Conservation (phyloP, 225 moss, liverwort and hornwort species). For the Physcomitrium patens region DNA sequence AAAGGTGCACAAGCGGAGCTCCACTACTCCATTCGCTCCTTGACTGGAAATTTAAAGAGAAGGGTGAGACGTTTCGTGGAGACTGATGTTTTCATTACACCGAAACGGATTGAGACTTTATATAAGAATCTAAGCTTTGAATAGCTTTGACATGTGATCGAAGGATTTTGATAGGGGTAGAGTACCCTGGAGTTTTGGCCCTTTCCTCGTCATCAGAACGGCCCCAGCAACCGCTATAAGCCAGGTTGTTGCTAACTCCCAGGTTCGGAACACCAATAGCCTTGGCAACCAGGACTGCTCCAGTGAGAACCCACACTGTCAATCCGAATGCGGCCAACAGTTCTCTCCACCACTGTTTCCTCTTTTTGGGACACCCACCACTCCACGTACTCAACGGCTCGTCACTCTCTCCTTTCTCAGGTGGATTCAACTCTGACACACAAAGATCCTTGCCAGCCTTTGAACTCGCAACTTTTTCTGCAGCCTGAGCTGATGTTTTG, state of each 20-base stretch:
- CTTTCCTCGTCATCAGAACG: slow-evolving; percentile 49
- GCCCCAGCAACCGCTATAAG: slow-evolving; percentile 43
- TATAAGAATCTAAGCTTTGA: neutral
- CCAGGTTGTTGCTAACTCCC: slow-evolving; percentile 51
- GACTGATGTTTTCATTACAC: neutral
- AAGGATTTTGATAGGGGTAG: neutral
- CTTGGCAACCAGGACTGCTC: slow-evolving; percentile 67
- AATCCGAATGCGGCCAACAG: slow-evolving; percentile 68
- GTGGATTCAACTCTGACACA: slow-evolving; percentile 20
- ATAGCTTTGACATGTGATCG: neutral
- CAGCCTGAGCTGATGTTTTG: slow-evolving; percentile 19
- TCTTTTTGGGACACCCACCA: slow-evolving; percentile 32
- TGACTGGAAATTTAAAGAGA: slow-evolving; percentile 31
- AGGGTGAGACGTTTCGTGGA: neutral
- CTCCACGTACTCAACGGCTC: slow-evolving; percentile 39
- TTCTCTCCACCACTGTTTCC: slow-evolving; percentile 63
- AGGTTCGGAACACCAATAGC: slow-evolving; percentile 58
- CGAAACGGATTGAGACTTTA: too few relatives aligned
- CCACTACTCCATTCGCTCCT: slow-evolving; percentile 47
- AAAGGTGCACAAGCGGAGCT: slow-evolving; percentile 46
- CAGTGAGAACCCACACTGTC: slow-evolving; percentile 68
- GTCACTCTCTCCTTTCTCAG: slow-evolving; percentile 33
- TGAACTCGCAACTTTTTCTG: slow-evolving; percentile 14
- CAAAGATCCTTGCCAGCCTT: slow-evolving; percentile 29
- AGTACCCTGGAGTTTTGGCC: slow-evolving; percentile 32